These are phyloP conservation scores for Dactylorhiza incarnata DNA, from an alignment of 106 monocot genomes.

Conservation along the genomic window DNA sequence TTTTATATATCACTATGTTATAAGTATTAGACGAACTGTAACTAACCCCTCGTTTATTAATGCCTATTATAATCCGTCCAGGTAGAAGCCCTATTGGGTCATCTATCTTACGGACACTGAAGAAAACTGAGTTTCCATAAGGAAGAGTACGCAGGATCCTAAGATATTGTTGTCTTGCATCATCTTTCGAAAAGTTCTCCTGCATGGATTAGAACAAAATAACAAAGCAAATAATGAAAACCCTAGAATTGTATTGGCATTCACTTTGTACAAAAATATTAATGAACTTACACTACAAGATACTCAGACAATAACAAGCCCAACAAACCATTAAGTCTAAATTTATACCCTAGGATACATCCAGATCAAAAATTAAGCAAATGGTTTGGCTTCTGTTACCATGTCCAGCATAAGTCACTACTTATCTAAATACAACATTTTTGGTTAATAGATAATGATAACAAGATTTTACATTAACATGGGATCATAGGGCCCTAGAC, in stretches of 20 bases:
- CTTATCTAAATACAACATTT: no score
- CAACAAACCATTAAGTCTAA: background rate
- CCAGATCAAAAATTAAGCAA: background rate
- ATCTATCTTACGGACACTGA: constrained; percentile 92
- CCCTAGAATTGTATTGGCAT: background rate
- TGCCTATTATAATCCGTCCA: constrained; percentile 83
- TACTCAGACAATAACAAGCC: background rate
- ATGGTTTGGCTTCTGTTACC: background rate
- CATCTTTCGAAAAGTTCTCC: constrained; percentile 92
- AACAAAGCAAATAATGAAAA: background rate
- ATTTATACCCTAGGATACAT: background rate
- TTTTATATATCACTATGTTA: background rate
- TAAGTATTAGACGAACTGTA: background rate
- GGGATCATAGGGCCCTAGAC: no score
- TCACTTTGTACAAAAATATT: background rate
- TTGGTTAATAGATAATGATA: no score
- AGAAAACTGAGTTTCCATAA: constrained; percentile 93
- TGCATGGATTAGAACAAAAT: constrained; percentile 19
- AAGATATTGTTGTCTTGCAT: constrained; percentile 93
- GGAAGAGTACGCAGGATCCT: constrained; percentile 81
- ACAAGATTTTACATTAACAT: no score
- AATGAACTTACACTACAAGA: background rate
- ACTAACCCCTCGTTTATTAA: constrained; percentile 97
- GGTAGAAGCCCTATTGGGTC: constrained; percentile 97
- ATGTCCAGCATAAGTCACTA: no score